These are phyloP conservation scores for Clohesyomyces aquaticus DNA, from an alignment of 495 filamentous ascomycete genomes.

Conservation along the genomic window DNA sequence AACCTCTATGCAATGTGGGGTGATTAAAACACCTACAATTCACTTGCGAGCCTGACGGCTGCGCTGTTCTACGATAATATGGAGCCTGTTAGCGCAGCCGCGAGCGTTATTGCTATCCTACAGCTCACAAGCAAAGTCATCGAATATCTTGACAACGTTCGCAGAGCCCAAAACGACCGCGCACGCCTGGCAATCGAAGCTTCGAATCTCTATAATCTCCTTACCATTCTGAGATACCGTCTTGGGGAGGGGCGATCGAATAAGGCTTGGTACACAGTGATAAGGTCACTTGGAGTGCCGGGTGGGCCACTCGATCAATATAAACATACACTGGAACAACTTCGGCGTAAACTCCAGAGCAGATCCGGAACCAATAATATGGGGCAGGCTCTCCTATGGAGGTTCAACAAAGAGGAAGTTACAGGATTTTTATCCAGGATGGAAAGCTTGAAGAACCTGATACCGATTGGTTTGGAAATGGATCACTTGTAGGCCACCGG, in stretches of 20 bases:
- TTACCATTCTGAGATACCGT: constrained; percentile 37
- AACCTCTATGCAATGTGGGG: too few species aligned
- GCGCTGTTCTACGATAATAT: constrained; percentile 17
- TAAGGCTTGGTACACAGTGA: constrained; percentile 27
- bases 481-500: constrained; percentile 43
- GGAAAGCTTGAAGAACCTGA: constrained; percentile 42
- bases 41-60: too few species aligned
- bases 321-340: constrained; percentile 36
- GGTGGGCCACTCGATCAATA: constrained; percentile 44
- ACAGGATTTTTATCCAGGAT: constrained; percentile 37
- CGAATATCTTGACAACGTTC: constrained; percentile 40
- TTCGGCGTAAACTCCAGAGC: constrained; percentile 33
- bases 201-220: constrained; percentile 38
- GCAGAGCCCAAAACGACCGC: constrained; percentile 44
- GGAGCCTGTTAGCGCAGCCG: constrained; percentile 40
- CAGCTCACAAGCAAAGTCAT: constrained; percentile 38
- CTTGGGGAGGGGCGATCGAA: constrained; percentile 33
- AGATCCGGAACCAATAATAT: constrained; percentile 26
- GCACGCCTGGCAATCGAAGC: constrained; percentile 33
- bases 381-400: constrained; percentile 38
- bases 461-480: constrained; percentile 40
- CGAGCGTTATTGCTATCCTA: constrained; percentile 44
- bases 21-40: too few species aligned
- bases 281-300: constrained; percentile 33
- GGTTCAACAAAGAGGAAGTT: constrained; percentile 45